phyloP scores from a whole-genome alignment of 129 eudicot genomes.

The Cynara cardunculus region DNA sequence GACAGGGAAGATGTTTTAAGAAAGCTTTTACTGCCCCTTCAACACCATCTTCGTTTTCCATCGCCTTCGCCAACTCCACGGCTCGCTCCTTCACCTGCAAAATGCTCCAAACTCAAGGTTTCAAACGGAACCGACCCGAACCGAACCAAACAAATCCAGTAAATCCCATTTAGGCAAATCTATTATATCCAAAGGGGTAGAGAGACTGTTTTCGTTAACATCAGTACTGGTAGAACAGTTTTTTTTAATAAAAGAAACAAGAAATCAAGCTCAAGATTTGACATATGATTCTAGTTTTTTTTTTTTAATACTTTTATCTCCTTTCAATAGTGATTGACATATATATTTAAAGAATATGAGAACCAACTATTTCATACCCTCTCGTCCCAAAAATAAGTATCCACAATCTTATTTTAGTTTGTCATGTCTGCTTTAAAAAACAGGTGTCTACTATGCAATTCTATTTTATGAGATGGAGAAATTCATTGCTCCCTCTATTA shows the following conservation, averaged over 20 bases:
- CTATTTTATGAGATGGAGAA: not conserved
- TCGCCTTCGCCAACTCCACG: conserved; percentile 72
- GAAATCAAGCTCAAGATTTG: not conserved
- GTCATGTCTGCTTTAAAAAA: not conserved
- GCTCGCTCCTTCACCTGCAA: conserved; percentile 84
- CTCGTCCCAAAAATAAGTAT: not conserved
- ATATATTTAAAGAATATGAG: no score
- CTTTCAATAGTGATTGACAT: no score
- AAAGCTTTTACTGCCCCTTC: conserved; percentile 91
- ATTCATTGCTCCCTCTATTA: not conserved
- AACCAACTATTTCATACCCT: not conserved
- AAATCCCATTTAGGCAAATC: not conserved
- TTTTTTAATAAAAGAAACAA: not conserved
- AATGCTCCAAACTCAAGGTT: not conserved
- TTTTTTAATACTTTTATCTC: no score
- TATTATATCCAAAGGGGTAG: not conserved
- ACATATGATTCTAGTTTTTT: not conserved
- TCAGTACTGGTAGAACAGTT: not conserved
- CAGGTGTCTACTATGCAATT: not conserved
- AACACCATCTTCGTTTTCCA: conserved; percentile 95
- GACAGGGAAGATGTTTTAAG: conserved; percentile 76
- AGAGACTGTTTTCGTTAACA: not conserved
- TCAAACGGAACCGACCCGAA: not conserved
- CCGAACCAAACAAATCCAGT: not conserved
- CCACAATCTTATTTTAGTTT: not conserved